These are phyloP conservation scores for Penicillium robsamsonii DNA, from an alignment of 495 filamentous ascomycete species.

Conservation along the genomic window DNA sequence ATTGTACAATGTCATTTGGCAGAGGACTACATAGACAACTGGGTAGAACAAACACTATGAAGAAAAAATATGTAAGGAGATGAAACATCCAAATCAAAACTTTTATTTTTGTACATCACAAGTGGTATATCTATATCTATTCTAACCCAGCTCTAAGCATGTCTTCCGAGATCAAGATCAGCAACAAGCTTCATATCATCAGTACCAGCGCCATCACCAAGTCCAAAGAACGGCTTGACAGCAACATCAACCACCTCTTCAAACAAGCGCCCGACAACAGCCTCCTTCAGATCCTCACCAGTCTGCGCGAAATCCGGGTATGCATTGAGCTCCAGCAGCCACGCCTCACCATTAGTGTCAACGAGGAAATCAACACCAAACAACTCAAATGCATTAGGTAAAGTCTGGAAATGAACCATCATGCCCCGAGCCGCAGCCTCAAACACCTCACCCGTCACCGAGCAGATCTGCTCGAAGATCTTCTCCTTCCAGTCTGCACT, in stretches of 20 bases:
- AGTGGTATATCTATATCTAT: conserved; percentile 9
- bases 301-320: conserved; percentile 96
- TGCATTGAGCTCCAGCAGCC: conserved; percentile 90
- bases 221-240: conserved; percentile 61
- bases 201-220: conserved; percentile 26
- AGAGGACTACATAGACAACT: neutral
- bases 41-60: neutral
- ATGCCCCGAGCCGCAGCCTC: conserved; percentile 78
- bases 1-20: neutral
- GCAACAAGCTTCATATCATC: conserved; percentile 53
- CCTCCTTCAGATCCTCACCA: conserved; percentile 62
- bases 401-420: conserved; percentile 86
- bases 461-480: conserved; percentile 71
- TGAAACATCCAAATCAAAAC: conserved; percentile 1
- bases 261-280: conserved; percentile 72
- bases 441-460: conserved; percentile 70
- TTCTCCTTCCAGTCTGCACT: conserved; percentile 51
- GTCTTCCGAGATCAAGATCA: conserved; percentile 62
- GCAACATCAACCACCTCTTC: conserved; percentile 65
- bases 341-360: conserved; percentile 60
- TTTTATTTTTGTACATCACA: conserved; percentile 9
- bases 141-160: conserved; percentile 15
- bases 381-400: conserved; percentile 85
- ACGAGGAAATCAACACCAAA: conserved; percentile 91
- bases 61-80: neutral